Percentiles rank a stretch among this genome's conserved stretches.
Conservation (phyloP, 106 monocot genomes). For the Phalaenopsis equestris region DNA sequence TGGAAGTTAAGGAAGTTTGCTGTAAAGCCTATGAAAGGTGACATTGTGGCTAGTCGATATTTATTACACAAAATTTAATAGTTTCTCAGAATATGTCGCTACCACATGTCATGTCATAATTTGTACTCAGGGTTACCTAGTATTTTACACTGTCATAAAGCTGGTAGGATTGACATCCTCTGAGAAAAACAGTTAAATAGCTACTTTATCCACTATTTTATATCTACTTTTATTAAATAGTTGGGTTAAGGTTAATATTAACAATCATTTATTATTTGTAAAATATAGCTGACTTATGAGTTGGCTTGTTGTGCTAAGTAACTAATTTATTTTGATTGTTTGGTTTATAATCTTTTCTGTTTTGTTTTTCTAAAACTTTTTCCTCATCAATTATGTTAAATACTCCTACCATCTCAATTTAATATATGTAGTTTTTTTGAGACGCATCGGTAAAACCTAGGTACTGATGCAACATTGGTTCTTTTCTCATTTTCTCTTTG, state of each 20-base stretch:
- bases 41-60: not conserved
- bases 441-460: not conserved
- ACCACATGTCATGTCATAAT: not conserved
- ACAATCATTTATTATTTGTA: not conserved
- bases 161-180: not conserved
- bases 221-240: not conserved
- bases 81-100: not conserved
- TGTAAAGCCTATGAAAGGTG: not conserved
- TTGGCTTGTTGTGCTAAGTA: not conserved
- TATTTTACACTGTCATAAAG: not conserved
- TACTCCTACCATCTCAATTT: not conserved
- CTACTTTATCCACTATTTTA: not conserved
- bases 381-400: not conserved
- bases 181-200: not conserved
- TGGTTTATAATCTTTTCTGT: not conserved
- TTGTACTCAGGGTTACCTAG: not conserved
- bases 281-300: not conserved
- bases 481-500: not conserved
- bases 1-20: not conserved
- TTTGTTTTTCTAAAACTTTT: not conserved
- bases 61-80: not conserved
- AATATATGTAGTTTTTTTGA: not conserved
- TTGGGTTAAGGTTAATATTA: too few relatives aligned
- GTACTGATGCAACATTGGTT: not conserved
- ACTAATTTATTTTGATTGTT: not conserved